Percentiles rank a stretch among this genome's conserved stretches.
These are phyloP conservation scores for Solioccasus polychromus DNA, from an alignment of 768 basidiomycete species.

Conservation along the genomic window DNA sequence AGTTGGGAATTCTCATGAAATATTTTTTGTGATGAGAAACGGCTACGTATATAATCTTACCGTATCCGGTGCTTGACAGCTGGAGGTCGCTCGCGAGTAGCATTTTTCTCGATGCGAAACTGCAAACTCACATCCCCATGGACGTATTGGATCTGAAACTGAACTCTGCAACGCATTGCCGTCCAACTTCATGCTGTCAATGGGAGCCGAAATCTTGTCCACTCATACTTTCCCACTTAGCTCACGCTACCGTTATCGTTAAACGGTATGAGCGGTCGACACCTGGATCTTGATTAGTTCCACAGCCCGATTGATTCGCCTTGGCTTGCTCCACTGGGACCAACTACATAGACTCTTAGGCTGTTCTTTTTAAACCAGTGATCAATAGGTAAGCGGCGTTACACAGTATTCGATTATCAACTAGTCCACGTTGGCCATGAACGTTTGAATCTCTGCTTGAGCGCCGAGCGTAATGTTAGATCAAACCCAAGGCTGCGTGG, in stretches of 20 bases:
- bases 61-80: constrained; percentile 9
- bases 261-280: neutral
- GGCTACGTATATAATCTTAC: constrained; percentile 22
- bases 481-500: constrained; percentile 1
- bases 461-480: neutral
- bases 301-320: constrained; percentile 1
- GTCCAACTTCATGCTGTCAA: neutral
- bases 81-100: constrained; percentile 1
- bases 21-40: constrained; percentile 17
- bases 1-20: constrained; percentile 20
- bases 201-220: constrained; percentile 1
- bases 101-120: neutral
- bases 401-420: neutral
- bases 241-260: constrained; percentile 16
- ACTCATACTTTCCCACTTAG: constrained; percentile 5
- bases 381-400: neutral
- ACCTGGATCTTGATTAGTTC: constrained; percentile 16
- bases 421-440: neutral
- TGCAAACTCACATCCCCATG: constrained; percentile 1
- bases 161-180: neutral
- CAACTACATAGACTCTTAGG: neutral
- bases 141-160: constrained; percentile 3
- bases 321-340: neutral
- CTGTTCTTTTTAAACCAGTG: neutral
- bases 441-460: neutral